Base-by-base conservation (phyloP, 2,329 filamentous ascomycete genomes). In the Penicillium thymicola region DNA sequence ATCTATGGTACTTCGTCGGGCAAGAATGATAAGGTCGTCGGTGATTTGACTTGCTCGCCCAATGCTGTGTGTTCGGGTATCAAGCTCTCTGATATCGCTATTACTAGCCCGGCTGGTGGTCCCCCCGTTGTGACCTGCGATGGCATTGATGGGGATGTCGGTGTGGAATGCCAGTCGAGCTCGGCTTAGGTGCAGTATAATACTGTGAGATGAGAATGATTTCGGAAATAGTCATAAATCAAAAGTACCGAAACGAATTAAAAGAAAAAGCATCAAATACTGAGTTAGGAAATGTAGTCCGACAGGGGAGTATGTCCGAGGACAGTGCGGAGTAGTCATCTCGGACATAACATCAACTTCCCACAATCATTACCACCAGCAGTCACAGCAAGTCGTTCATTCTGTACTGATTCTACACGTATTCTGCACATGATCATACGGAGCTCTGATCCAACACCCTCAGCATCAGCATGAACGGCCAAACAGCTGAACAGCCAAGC, bases 51-150 rank as follows among this genome's bases (percentile, higher is more conserved):
- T 0, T 86, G 84, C 66, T 82, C 80, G 16, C 79, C 80, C 0
- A 82, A 81, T 41, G 82, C 83, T 0, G 78, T 84, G 5, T 87
- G 84, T 64, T 76, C 76, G 47, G 79, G 81, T 48, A 84, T 86
- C 61, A 74, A 75, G 8, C 74, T 86, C 53, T 76, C 79, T 59
- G 75, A 81, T 57, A 85, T 86, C 60, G 74, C 81, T 55, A 67
- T 87, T 50, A 80, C 74, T 0, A 82, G 78, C 43, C 83, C 83
- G 0, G 75, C 75, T 38, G 74, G 75, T 0, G 73, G 67, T 23
- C 66, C 75, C 11, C 66, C 74, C 16, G 76, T 76, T 47, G 73
- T 85, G 48, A 74, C 82, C 45, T 85, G 82, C 60, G 79, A 83
- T 63, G 79, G 75, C 2, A 75, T 78, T 40, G 48, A 72, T 42